Evolutionary conservation across 148 eudicot genomes (phyloP).

Genomic region (Rhododendron ovatum): DNA sequence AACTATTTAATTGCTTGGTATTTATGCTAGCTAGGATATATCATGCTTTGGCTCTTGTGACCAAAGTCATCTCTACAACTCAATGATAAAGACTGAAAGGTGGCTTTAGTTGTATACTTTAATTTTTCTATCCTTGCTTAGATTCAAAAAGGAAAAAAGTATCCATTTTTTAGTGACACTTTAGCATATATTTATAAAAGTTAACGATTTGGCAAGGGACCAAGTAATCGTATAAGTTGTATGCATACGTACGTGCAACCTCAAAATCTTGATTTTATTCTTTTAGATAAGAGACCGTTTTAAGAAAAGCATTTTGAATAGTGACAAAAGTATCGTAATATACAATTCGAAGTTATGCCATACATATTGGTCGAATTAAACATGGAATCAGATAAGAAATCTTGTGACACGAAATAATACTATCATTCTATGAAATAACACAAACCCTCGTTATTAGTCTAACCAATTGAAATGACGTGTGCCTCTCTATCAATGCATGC

Average conservation of each 20-base stretch:
- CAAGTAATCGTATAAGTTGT: background rate
- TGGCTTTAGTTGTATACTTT: background rate
- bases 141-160: background rate
- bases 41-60: background rate
- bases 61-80: background rate
- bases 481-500: background rate
- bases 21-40: background rate
- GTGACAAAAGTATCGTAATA: background rate
- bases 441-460: background rate
- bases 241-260: background rate
- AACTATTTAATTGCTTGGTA: background rate
- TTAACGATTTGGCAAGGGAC: background rate
- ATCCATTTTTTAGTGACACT: background rate
- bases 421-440: background rate
- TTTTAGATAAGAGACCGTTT: background rate
- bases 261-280: background rate
- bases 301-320: background rate
- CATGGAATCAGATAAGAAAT: background rate
- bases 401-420: background rate
- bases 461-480: background rate
- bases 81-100: background rate
- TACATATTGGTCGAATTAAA: background rate
- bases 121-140: background rate
- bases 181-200: background rate
- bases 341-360: background rate